phyloP scores from a whole-genome alignment of 2,329 filamentous ascomycete species.

The Westerdykella ornata region DNA sequence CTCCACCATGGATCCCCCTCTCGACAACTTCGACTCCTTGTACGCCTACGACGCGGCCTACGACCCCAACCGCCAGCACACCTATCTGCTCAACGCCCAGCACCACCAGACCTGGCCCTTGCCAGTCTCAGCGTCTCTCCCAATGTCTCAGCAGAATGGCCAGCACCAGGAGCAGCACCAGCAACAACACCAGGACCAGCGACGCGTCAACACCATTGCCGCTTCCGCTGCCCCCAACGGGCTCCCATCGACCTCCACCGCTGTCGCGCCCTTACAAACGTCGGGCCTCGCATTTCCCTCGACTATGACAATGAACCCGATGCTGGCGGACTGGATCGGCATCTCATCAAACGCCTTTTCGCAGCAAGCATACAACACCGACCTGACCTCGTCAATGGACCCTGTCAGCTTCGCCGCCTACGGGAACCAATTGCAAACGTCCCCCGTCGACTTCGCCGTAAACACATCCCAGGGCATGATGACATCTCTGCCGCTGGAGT shows the following conservation, averaged over 20 bases:
- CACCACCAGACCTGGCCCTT: conserved; percentile 35
- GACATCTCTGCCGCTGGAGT: conserved; percentile 39
- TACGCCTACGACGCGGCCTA: conserved; percentile 38
- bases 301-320: conserved; percentile 31
- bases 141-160: conserved; percentile 9
- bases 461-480: conserved; percentile 37
- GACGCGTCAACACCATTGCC: conserved; percentile 24
- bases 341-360: conserved; percentile 30
- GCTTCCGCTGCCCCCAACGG: conserved; percentile 16
- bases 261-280: conserved; percentile 31
- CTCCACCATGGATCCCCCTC: conserved; percentile 41
- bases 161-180: conserved; percentile 18
- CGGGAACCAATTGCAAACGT: conserved; percentile 39
- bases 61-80: conserved; percentile 30
- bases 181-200: conserved; percentile 19
- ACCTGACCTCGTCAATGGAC: conserved; percentile 28
- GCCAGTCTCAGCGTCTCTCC: conserved; percentile 17
- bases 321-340: conserved; percentile 42
- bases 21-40: conserved; percentile 36
- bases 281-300: conserved; percentile 28
- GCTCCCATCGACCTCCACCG: conserved; percentile 20
- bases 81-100: conserved; percentile 16
- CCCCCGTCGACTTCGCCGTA: conserved; percentile 43
- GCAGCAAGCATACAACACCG: conserved; percentile 24
- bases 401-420: conserved; percentile 37